phyloP scores from a whole-genome alignment of 208 protist species.

The Leishmania lainsoni region DNA sequence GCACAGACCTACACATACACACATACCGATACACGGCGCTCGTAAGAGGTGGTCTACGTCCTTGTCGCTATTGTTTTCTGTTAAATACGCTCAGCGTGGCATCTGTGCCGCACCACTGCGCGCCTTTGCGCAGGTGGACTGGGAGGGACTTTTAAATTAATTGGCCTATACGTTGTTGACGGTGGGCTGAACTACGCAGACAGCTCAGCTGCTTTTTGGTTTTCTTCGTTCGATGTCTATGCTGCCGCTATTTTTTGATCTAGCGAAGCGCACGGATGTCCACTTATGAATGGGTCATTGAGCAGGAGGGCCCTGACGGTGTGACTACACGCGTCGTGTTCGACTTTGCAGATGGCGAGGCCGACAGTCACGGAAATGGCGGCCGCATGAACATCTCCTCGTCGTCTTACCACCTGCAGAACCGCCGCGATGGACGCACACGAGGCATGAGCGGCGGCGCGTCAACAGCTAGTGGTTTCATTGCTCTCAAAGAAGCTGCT shows the following conservation, averaged over 20 bases:
- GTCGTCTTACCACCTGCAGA: background rate
- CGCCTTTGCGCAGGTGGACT: background rate
- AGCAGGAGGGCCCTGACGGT: constrained; percentile 35
- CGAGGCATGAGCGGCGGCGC: background rate
- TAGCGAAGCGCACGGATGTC: constrained; percentile 22
- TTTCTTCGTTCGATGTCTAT: background rate
- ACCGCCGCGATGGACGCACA: constrained; percentile 3
- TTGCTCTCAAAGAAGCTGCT: background rate
- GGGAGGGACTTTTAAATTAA: background rate
- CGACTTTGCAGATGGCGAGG: constrained; percentile 24
- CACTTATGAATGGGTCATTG: constrained; percentile 47
- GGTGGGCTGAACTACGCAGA: too few species aligned
- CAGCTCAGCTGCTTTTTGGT: background rate
- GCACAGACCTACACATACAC: background rate
- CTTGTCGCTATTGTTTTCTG: background rate
- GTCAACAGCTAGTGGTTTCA: background rate
- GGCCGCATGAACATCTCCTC: background rate
- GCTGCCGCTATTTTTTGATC: background rate
- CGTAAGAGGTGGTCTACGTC: background rate
- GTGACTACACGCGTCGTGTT: constrained; percentile 45
- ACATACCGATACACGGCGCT: background rate
- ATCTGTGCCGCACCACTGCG: background rate
- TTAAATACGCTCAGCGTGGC: background rate
- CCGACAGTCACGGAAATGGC: constrained; percentile 1
- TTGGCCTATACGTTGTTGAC: background rate